A percentile compares a stretch with the other conserved stretches of the same genome.
phyloP scores from a whole-genome alignment of 148 eudicot genomes.

The Persicaria maculosa region DNA sequence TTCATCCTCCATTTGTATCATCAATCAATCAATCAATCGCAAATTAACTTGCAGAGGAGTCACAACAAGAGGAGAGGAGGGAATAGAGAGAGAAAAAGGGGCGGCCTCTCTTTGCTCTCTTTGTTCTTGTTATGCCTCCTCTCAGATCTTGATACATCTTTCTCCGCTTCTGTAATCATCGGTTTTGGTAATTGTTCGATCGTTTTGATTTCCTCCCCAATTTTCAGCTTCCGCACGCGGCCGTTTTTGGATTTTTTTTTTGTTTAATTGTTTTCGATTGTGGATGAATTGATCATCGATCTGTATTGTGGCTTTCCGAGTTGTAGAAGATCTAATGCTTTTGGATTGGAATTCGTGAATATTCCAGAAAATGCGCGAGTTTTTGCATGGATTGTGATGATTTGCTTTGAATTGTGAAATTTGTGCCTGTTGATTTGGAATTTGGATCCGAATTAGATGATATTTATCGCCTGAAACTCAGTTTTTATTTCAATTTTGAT shows the following conservation, averaged over 20 bases:
- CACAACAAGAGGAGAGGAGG: constrained; percentile 7
- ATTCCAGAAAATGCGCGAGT: constrained; percentile 19
- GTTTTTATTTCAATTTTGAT: neutral
- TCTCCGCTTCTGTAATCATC: constrained; percentile 14
- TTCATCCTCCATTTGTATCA: constrained; percentile 8
- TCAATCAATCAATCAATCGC: neutral
- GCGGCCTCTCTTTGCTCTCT: constrained; percentile 46
- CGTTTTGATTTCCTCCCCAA: constrained; percentile 9
- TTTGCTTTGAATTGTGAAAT: constrained; percentile 6
- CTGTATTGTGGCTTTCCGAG: constrained; percentile 20
- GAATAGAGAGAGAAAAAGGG: constrained; percentile 37
- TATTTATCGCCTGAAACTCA: neutral
- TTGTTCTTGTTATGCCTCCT: constrained; percentile 47
- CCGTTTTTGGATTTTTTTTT: constrained; percentile 7
- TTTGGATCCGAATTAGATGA: neutral
- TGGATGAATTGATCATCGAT: constrained; percentile 33
- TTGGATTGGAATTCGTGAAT: constrained; percentile 25
- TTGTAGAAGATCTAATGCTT: constrained; percentile 49
- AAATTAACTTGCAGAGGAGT: constrained; percentile 6
- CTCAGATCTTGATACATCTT: constrained; percentile 48
- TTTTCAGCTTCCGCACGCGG: constrained; percentile 13
- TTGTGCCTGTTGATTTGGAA: neutral
- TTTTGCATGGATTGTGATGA: neutral
- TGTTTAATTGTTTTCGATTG: constrained; percentile 9
- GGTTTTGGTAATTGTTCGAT: constrained; percentile 1